Base-by-base conservation (phyloP, 768 basidiomycete species). In the Mycena polygramma region DNA sequence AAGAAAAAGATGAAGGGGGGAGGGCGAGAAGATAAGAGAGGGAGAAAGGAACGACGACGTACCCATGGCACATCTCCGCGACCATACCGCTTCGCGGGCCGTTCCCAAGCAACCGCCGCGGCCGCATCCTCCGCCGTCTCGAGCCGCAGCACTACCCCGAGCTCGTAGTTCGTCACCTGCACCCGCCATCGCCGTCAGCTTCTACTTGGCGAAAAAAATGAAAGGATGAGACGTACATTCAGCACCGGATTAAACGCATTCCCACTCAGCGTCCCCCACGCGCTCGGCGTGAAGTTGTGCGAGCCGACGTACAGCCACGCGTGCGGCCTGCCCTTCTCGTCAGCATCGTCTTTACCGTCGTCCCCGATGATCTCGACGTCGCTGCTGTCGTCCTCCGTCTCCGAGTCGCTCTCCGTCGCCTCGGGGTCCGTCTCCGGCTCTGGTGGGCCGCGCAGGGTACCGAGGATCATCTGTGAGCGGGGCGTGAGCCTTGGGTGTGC, bases 251-350 rank as follows among this genome's bases (percentile, higher is more conserved):
- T 86, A 68, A 88, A 90, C n/a, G 77, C 82, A 1, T 85, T 83
- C 13, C 87, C 83, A 1, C 83, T 84, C 10, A 88, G 72, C 41
- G 82, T 88, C 20, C 89, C 89, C 91, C 91, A 92, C 19, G 91
- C 91, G 1, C 89, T 86, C 4, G 89, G 84, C 14, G 90, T 90
- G 76, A 91, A 91, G 76, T 92, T 91, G 76, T 91, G 90, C 67
- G 88, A 90, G 22, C 90, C 90, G 2, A 90, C 82, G 73, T 90
- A 91, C 37, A 84, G 78, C 87, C 89, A 92, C 7, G 89, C 90
- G 41, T 60, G 63, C 19, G 51, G 54, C 43, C 22, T 22, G 39
- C 37, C 66, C 41, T 45, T 37, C 30, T 54, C 52, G 24, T 59
- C 11, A 3, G 36, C 54, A 14, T 55, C 6, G 30, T 30, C 30